These are phyloP conservation scores for Microsporum canis DNA, from an alignment of 2,329 filamentous ascomycete species.

Conservation along the genomic window DNA sequence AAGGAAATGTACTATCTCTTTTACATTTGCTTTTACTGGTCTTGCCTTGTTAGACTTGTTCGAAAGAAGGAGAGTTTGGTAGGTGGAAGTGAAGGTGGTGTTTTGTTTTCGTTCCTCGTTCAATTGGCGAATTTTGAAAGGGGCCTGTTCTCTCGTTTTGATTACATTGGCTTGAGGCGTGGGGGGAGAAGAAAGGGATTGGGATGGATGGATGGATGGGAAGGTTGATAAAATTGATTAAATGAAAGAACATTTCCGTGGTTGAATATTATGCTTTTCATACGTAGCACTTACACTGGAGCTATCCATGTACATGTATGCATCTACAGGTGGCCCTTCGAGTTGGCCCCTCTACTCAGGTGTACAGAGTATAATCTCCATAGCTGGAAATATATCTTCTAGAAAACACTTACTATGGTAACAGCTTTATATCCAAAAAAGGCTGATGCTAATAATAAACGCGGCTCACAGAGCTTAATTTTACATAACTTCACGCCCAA, in stretches of 20 bases:
- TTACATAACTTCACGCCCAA: neutral
- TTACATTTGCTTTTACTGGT: neutral
- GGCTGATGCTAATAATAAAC: neutral
- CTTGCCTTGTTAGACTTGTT: neutral
- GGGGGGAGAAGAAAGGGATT: neutral
- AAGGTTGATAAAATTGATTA: constrained; percentile 1
- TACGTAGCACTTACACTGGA: neutral
- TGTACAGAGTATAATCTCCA: too few species aligned
- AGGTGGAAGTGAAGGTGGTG: neutral
- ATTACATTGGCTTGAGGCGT: neutral
- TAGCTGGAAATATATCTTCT: too few species aligned
- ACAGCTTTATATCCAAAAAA: too few species aligned
- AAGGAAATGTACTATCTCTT: neutral
- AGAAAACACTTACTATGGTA: too few species aligned
- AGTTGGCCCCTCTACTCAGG: too few species aligned
- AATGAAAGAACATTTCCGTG: constrained; percentile 3
- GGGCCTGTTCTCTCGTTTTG: neutral
- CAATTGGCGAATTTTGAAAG: neutral
- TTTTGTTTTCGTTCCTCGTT: neutral
- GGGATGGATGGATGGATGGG: neutral
- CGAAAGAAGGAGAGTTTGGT: neutral
- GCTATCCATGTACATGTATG: too few species aligned
- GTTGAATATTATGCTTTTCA: constrained; percentile 1
- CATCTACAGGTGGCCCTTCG: too few species aligned
- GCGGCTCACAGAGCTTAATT: neutral